Base-by-base conservation (phyloP, 2,329 filamentous ascomycete genomes). In the Graphilbum fragrans region DNA sequence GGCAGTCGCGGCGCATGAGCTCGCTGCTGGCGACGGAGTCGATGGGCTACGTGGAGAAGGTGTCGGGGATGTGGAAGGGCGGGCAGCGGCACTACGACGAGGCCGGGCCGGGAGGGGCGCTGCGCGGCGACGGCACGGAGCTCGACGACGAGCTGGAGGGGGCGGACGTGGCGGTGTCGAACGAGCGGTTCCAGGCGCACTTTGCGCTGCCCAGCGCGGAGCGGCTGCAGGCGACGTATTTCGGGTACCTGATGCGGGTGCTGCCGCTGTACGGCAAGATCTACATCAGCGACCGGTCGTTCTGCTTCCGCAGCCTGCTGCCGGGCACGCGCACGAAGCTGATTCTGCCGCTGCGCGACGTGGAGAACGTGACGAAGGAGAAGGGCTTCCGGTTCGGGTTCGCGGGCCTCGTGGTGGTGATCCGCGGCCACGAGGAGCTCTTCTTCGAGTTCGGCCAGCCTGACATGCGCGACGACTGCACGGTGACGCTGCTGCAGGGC, bases 21-120 rank as follows among this genome's bases (percentile, higher is more conserved):
- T 85, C 70, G 22, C 64, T 94, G 9, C 64, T 96, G 36, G 85
- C 90, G 7, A 86, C 82, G 0, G 88, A 95, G 58, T 93, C 90
- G 1, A 94, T 94, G 80, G 87, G 86, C 2, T 96, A 96, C 55
- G 82, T 94, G 25, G 88, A 93, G 55, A 96, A 95, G 59, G 88
- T 96, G 0, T 94, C 90, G 0, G 90, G 87, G 31, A 96, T 96
- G 84, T 92, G 92, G 78, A 85, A 87, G 50, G 92, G 92, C 27
- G 86, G 86, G 12, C 80, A 82, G 52, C 87, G 82, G 53, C 90
- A 96, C 59, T 98, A 96, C 53, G 79, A 82, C 38, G 82, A 75
- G 35, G 79, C 82, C 38, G 82, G 74, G 35, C 68, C 69, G 3
- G 58, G 33, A 4, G 31, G 63, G 35, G 70, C 64, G 19, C 60